These are phyloP conservation scores for Metschnikowia corniflorae DNA, from an alignment of 805 yeast species.

Conservation along the genomic window DNA sequence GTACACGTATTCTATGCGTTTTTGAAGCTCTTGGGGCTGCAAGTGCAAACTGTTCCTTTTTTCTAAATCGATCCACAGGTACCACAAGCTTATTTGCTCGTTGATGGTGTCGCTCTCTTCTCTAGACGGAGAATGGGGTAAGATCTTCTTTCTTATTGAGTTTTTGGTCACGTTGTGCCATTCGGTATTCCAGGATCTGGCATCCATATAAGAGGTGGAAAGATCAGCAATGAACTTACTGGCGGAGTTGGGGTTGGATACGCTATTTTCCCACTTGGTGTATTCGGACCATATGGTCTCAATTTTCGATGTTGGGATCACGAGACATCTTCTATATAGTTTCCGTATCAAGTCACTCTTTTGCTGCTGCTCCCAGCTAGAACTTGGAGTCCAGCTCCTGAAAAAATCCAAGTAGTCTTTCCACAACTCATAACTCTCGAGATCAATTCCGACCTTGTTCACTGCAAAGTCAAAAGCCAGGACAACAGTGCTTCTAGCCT, in stretches of 20 bases:
- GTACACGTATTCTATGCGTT: slow-evolving; percentile 68
- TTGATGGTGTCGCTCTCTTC: slow-evolving; percentile 20
- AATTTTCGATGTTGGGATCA: slow-evolving; percentile 71
- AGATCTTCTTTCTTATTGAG: slow-evolving; percentile 41
- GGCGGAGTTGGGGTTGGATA: slow-evolving; percentile 65
- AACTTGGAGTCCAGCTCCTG: slow-evolving; percentile 71
- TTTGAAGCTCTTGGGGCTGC: slow-evolving; percentile 41
- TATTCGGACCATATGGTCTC: slow-evolving; percentile 81
- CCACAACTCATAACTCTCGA: slow-evolving; percentile 71
- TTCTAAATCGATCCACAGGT: slow-evolving; percentile 79
- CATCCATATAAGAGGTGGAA: slow-evolving; percentile 82
- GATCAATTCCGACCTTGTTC: slow-evolving; percentile 74
- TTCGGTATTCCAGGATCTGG: slow-evolving; percentile 73
- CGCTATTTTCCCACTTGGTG: slow-evolving; percentile 76
- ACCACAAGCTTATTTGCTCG: slow-evolving; percentile 57
- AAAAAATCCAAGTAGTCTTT: slow-evolving; percentile 76
- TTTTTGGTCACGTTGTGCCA: slow-evolving; percentile 55
- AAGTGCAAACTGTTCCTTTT: slow-evolving; percentile 63
- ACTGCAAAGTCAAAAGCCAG: slow-evolving; percentile 84
- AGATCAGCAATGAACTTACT: slow-evolving; percentile 80
- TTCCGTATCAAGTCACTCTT: slow-evolving; percentile 73
- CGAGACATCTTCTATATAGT: slow-evolving; percentile 63
- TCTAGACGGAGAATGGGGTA: slow-evolving; percentile 24
- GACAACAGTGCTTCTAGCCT: slow-evolving; percentile 66
- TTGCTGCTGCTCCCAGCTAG: slow-evolving; percentile 82